These are phyloP conservation scores for Madurella fahalii DNA, from an alignment of 2,329 filamentous ascomycete genomes.

Conservation along the genomic window DNA sequence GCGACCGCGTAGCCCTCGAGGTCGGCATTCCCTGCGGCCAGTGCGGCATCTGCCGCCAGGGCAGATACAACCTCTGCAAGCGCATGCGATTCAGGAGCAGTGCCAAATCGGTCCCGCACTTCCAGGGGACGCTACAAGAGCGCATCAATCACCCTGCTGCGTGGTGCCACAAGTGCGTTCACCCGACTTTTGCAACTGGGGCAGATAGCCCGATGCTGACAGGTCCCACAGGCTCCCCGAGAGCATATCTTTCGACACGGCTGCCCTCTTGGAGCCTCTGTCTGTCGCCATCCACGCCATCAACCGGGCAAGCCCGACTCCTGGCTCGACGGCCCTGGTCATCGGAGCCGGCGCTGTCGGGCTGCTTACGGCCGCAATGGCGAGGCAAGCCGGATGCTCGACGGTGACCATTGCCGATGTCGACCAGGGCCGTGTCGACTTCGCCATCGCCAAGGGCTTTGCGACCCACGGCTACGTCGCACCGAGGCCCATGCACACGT, in stretches of 20 bases:
- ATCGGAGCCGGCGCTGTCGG: conserved; percentile 63
- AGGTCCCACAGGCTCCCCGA: conserved; percentile 48
- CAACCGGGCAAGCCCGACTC: conserved; percentile 49
- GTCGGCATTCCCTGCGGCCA: conserved; percentile 52
- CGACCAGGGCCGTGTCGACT: conserved; percentile 55
- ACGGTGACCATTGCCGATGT: conserved; percentile 59
- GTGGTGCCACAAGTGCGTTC: conserved; percentile 58
- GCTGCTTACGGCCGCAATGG: conserved; percentile 59
- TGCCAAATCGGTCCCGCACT: conserved; percentile 60
- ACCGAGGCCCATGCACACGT: conserved; percentile 40
- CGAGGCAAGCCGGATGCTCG: conserved; percentile 55
- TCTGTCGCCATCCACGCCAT: conserved; percentile 60
- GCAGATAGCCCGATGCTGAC: conserved; percentile 19
- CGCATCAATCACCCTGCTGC: conserved; percentile 58
- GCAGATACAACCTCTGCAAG: conserved; percentile 60
- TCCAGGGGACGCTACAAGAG: conserved; percentile 59
- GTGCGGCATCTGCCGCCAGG: conserved; percentile 48
- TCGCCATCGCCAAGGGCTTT: conserved; percentile 55
- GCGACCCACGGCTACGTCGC: conserved; percentile 57
- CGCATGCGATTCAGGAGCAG: conserved; percentile 59
- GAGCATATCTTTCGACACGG: conserved; percentile 54
- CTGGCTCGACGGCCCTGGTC: conserved; percentile 56
- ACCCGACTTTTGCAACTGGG: background rate
- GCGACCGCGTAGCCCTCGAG: conserved; percentile 57
- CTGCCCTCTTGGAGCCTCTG: conserved; percentile 58